phyloP scores from a whole-genome alignment of 345 rosid genomes.

The rapeseed (Brassica napus) region DNA sequence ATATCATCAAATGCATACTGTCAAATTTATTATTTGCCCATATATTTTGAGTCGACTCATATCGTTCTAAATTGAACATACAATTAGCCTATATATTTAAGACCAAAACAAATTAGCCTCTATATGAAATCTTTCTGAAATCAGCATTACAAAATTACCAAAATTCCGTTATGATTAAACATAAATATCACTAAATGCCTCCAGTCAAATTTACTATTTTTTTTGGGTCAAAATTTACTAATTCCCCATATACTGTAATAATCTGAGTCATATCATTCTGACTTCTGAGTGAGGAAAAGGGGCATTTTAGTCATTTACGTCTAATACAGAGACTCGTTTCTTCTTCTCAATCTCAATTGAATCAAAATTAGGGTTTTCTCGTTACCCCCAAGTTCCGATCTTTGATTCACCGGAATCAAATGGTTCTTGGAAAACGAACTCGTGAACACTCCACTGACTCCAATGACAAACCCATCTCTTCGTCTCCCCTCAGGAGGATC shows the following conservation, averaged over 20 bases:
- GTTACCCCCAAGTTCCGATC: not conserved
- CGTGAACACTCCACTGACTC: not conserved
- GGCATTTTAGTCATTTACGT: not conserved
- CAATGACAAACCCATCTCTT: not conserved
- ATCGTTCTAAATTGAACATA: no score
- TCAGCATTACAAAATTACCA: not conserved
- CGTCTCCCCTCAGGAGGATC: conserved; percentile 1
- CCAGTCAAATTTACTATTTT: not conserved
- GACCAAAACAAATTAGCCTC: no score
- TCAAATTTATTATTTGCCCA: no score
- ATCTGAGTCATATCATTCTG: not conserved
- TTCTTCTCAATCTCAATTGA: no score
- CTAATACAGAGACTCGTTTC: not conserved
- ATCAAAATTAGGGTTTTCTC: not conserved
- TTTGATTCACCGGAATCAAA: not conserved
- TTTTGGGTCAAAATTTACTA: no score
- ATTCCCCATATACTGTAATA: no score
- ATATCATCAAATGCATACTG: no score
- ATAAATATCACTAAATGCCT: not conserved
- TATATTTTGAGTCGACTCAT: no score
- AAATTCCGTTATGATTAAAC: not conserved
- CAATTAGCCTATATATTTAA: no score
- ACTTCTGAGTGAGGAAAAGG: no score
- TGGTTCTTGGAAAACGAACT: not conserved
- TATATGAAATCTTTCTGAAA: no score